These are phyloP conservation scores for Lasiodiplodia citricola DNA, from an alignment of 2,329 filamentous ascomycete species.

Conservation along the genomic window DNA sequence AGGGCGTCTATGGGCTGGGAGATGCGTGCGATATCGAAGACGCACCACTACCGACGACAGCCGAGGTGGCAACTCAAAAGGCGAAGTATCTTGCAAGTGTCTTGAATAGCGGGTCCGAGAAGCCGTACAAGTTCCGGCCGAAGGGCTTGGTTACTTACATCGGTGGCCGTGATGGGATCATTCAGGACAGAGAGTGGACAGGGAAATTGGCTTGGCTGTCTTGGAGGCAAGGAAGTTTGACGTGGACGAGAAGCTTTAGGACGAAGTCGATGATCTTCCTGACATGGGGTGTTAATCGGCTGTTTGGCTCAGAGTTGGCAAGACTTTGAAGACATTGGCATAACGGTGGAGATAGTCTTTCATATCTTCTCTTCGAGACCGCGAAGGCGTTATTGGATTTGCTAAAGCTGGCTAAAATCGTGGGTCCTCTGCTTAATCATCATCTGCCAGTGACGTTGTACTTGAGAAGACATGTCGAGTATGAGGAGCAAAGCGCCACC, in stretches of 20 bases:
- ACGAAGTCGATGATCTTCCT: conserved; percentile 40
- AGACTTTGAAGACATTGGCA: conserved; percentile 34
- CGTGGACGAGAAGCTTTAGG: conserved; percentile 44
- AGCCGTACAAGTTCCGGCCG: conserved; percentile 47
- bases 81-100: conserved; percentile 42
- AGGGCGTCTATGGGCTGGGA: conserved; percentile 39
- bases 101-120: conserved; percentile 55
- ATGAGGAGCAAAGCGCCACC: too few species aligned
- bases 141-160: conserved; percentile 48
- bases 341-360: neutral
- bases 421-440: too few species aligned
- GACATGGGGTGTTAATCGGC: conserved; percentile 40
- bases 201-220: conserved; percentile 51
- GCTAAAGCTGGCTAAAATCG: too few species aligned
- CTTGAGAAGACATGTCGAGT: too few species aligned
- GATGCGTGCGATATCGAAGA: conserved; percentile 49
- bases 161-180: conserved; percentile 49
- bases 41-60: conserved; percentile 41
- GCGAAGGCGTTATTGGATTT: too few species aligned
- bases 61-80: conserved; percentile 48
- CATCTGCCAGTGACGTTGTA: too few species aligned
- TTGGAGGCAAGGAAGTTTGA: conserved; percentile 48
- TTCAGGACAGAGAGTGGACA: conserved; percentile 49
- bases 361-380: neutral
- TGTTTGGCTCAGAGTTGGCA: conserved; percentile 45